Evolutionary conservation across 306 rosid genomes (phyloP), one percentile per base, ranked within the genome.

Genomic region (Trichosanthes cucumerina): DNA sequence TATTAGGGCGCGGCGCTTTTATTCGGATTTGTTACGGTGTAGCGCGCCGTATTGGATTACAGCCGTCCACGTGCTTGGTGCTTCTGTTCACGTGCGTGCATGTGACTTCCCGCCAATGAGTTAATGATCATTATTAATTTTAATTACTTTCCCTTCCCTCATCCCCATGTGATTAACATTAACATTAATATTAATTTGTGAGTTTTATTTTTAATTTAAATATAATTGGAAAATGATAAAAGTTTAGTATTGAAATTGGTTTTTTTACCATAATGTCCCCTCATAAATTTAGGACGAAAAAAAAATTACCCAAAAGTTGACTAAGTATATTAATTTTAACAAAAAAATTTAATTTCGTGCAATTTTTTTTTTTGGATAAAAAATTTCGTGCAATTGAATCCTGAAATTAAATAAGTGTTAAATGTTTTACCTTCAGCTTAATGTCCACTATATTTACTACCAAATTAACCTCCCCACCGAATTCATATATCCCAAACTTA

Each of bases 81-180:
- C 83, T 82, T 76, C 52, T 49, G 80, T 87, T 88, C 97, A 88
- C 90, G 88, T 90, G 93, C 73, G 66, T 49, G 80, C 96, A 90
- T 89, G 93, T 88, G 97, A 80, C 59, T 2, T 81, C 87, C 87
- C 79, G 84, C 84, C 39, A 56, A 71, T 34, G 43, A 60, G 71
- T 82, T 85, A 43, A 78, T 76, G 12, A 38, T 53, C 43, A 56
- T 54, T 72, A 24, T 46, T 26, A 76, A 74, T 74, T 72, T 85
- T 87, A 79, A 82, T 86, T 77, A 66, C 84, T 73, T 80, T 77
- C 77, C 19, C 24, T 18, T 49, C 43, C 39, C 14, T 39, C 34
- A 72, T 23, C 39, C 54, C 84, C 89, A 86, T 82, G 89, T 84
- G 88, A 84, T 86, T 83, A 77, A 70, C 59, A 86, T 76, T 72